These are phyloP conservation scores for Zygosaccharomyces sapae DNA, from an alignment of 1,139 yeast species.

Conservation along the genomic window DNA sequence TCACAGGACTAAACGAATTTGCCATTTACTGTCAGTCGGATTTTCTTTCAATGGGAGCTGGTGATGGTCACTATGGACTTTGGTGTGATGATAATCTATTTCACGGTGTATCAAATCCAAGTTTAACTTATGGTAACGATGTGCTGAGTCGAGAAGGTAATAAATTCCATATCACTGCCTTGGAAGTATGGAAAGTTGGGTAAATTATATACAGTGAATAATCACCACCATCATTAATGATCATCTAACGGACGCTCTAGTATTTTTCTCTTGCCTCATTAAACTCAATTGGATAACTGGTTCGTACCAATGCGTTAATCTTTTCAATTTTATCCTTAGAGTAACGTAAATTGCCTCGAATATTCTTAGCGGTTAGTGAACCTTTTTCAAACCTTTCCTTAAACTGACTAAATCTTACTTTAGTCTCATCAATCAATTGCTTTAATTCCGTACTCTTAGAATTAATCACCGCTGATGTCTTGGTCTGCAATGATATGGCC, in stretches of 20 bases:
- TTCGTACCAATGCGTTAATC: constrained; percentile 22
- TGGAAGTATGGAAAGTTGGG: constrained; percentile 85
- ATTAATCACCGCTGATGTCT: constrained; percentile 34
- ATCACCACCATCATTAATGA: not conserved
- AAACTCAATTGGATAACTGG: constrained; percentile 33
- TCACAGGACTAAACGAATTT: constrained; percentile 85
- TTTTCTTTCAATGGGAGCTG: constrained; percentile 85
- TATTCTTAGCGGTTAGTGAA: constrained; percentile 17
- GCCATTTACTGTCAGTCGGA: constrained; percentile 75
- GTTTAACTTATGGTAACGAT: constrained; percentile 89
- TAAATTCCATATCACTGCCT: constrained; percentile 66
- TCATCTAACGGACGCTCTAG: constrained; percentile 25
- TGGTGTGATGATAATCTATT: constrained; percentile 77
- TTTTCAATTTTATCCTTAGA: constrained; percentile 21
- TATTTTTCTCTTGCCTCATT: constrained; percentile 32
- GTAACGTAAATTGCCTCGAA: constrained; percentile 22
- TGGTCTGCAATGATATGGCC: constrained; percentile 33
- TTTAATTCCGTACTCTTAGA: constrained; percentile 32
- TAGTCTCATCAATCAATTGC: constrained; percentile 27
- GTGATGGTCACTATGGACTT: constrained; percentile 87
- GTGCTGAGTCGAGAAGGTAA: constrained; percentile 57
- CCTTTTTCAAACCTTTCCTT: constrained; percentile 26
- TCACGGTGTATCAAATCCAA: constrained; percentile 71
- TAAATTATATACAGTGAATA: constrained; percentile 10
- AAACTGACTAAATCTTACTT: constrained; percentile 18